Base-by-base conservation (phyloP, 495 filamentous ascomycete genomes). In the Geoglossum glabrum region DNA sequence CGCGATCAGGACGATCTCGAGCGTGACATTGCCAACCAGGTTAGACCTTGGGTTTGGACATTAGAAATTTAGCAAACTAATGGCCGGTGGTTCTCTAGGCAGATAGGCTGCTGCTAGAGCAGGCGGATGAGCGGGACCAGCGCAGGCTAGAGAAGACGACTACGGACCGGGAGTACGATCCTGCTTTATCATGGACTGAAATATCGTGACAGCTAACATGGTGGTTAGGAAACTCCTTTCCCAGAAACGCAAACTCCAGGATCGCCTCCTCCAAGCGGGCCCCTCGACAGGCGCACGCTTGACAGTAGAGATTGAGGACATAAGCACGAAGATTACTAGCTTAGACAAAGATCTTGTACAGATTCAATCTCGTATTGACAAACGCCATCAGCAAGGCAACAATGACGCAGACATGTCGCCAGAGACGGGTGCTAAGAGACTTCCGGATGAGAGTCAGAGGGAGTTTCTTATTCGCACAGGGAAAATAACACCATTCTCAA, bases 401-500 rank as follows among this genome's bases (percentile, higher is more conserved):
- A 61, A 56, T 1, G 69, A 79, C 49, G 73, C 73, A 11, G 67
- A 70, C 19, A 64, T 63, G 0, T 15, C 13, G 13, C 68, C 72
- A 25, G 68, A 68, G 1, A 64, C 63, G 51, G 74, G 74, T 4
- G 76, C 78, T 36, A 73, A 73, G 60, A 79, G 77, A 55, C 67
- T 89, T 59, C 80, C 85, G 17, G 81, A 83, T 62, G 92, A 97
- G 70, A 87, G 76, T 15, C 80, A 85, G 55, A 78, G 90, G 51
- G 88, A 93, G 30, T 97, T 87, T 66, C 76, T 98, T 52, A 90
- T 98, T 34, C 79, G 92, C 6, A 98, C 90, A 0, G 92, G 92
- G 55, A 95, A 97, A 68, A 98, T 98, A 62, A 98, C 92, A 0
- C 92, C 92, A 0, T 97, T 98, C 59, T 83, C 89, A 1, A 82